Evolutionary conservation across 2,329 filamentous ascomycete genomes (phyloP), one percentile per base, ranked within the genome.

Genomic region (Podosphaera fusca): DNA sequence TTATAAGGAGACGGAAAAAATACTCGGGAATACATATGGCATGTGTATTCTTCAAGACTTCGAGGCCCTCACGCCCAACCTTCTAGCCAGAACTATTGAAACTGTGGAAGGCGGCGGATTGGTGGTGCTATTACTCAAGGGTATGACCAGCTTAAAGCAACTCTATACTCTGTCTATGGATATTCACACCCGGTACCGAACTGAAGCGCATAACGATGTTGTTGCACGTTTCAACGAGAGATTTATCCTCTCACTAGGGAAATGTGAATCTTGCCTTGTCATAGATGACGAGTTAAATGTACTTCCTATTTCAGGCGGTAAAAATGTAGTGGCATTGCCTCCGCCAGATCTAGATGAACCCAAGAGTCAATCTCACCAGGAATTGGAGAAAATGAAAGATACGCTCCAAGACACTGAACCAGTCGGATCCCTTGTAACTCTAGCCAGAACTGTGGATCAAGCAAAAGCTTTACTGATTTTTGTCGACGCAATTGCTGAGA

Each of bases 1-100:
- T 76, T 98, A 98, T 75, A 98, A 98, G 72, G 92, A 98, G 73
- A 96, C 92, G 34, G 92, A 98, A 67, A 96, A 95, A 75, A 95
- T 98, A 67, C 72, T 96, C 58, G 92, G 92, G 69, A 94, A 96
- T 70, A 98, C 92, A 49, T 98, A 92, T 68, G 90, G 90, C 68
- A 95, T 95, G 87, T 95, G 88, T 69, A 94, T 98, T 62, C 73
- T 98, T 63, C 92, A 98, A 70, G 92, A 98, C 68, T 98, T 98
- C 65, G 92, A 98, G 71, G 92, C 89, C 46, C 79, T 98, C 63
- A 98, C 92, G 8, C 92, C 92, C n/a, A 98, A 98, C 67, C 77
- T 95, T 62, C 78, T 98, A 36, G 92, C 92, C 30, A 80, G 90
- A 60, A 95, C 89, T 0, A 87, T 98, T 63, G 94, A 98, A 72